Conservation (phyloP, 1,284 basidiomycete species). For the Cutaneotrichosporon sp. region DNA sequence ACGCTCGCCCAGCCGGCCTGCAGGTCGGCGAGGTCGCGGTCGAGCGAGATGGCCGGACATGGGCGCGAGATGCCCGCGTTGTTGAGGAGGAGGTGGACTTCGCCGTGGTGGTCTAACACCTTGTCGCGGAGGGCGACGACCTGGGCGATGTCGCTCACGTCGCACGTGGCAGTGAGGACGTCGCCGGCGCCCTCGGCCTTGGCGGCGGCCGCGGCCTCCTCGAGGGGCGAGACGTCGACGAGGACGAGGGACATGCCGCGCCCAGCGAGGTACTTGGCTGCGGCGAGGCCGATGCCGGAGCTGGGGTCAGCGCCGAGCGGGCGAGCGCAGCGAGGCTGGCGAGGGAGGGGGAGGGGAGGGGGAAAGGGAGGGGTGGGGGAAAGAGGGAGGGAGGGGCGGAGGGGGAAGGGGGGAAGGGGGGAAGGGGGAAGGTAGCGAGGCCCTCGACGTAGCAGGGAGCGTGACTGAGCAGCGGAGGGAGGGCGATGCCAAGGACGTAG, state of each 20-base stretch:
- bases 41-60: conserved; percentile 45
- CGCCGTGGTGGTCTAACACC: conserved; percentile 84
- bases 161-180: conserved; percentile 65
- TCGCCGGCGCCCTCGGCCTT: conserved; percentile 60
- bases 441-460: too few relatives aligned
- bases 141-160: conserved; percentile 74
- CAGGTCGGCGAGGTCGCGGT: conserved; percentile 55
- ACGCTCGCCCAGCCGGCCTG: conserved; percentile 72
- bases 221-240: conserved; percentile 67
- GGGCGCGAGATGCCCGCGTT: conserved; percentile 58
- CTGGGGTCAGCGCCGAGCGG: conserved; percentile 25
- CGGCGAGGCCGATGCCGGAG: conserved; percentile 77
- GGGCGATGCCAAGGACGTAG: too few relatives aligned
- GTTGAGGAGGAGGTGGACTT: conserved; percentile 86
- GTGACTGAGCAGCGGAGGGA: too few relatives aligned
- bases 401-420: too few relatives aligned
- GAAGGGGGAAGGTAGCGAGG: too few relatives aligned
- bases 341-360: not conserved
- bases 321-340: not conserved
- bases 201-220: conserved; percentile 62
- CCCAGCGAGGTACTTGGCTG: conserved; percentile 73
- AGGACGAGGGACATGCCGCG: conserved; percentile 75
- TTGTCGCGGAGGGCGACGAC: conserved; percentile 71
- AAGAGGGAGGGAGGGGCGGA: not conserved
- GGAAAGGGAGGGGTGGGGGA: not conserved